Conservation (phyloP, 108 stramenopile genomes). For the Mediolabrus comicus region DNA sequence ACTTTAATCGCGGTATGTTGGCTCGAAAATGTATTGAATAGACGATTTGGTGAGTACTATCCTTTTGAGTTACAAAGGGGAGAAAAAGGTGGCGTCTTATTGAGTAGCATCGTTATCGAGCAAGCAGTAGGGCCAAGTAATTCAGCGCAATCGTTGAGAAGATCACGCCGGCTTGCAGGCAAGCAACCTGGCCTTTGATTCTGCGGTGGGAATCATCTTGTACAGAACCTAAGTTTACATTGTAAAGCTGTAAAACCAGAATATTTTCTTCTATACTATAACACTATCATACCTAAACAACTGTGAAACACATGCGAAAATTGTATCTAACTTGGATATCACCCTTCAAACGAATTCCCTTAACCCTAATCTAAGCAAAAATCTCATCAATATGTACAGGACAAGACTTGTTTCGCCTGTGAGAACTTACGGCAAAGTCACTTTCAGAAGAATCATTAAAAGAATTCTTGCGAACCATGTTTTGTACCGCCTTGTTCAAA, state of each 20-base stretch:
- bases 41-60: slow-evolving; percentile 31
- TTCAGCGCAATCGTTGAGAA: too few species aligned
- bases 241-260: too few species aligned
- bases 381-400: background rate
- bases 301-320: background rate
- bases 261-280: too few species aligned
- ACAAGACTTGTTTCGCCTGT: background rate
- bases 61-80: slow-evolving; percentile 1
- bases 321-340: background rate
- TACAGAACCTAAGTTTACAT: too few species aligned
- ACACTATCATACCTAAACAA: too few species aligned
- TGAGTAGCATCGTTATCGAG: background rate
- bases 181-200: background rate
- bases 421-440: background rate
- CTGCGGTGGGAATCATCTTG: too few species aligned
- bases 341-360: background rate
- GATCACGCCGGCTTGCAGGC: background rate
- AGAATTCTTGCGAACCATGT: background rate
- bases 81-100: background rate
- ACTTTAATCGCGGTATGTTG: slow-evolving; percentile 14
- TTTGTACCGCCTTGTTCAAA: background rate
- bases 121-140: too few species aligned
- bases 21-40: slow-evolving; percentile 17
- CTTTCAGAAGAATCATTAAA: background rate
- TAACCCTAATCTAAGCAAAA: background rate